These are phyloP conservation scores for Plenodomus tracheiphilus DNA, from an alignment of 2,329 filamentous ascomycete species.

Conservation along the genomic window DNA sequence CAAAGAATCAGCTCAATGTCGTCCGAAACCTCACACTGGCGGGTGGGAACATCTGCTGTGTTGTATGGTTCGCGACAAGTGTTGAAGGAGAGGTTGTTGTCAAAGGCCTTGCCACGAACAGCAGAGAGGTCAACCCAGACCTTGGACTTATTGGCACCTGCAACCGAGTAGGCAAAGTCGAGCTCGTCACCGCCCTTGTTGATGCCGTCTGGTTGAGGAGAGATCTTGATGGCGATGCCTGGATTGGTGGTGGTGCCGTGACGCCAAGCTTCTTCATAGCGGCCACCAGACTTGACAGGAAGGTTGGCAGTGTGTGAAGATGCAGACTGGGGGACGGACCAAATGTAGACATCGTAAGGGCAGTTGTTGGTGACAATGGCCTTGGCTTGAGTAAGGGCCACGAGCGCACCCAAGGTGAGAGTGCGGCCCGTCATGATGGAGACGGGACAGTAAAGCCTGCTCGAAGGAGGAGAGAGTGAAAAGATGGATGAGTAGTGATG, in stretches of 20 bases:
- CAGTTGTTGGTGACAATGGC: slow-evolving; percentile 36
- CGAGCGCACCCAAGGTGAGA: slow-evolving; percentile 18
- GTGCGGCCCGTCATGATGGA: slow-evolving; percentile 19
- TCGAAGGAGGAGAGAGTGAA: slow-evolving; percentile 1
- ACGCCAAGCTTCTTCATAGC: slow-evolving; percentile 30
- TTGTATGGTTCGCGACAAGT: slow-evolving; percentile 20
- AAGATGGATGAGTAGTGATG: slow-evolving; percentile 8
- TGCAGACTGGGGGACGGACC: slow-evolving; percentile 22
- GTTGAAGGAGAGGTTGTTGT: slow-evolving; percentile 16
- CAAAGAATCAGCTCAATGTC: slow-evolving; percentile 32
- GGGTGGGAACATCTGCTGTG: slow-evolving; percentile 12
- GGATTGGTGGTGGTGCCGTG: slow-evolving; percentile 18
- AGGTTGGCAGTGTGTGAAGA: slow-evolving; percentile 19
- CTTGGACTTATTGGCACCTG: slow-evolving; percentile 13
- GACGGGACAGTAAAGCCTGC: neutral
- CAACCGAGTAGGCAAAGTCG: slow-evolving; percentile 31
- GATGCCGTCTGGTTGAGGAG: slow-evolving; percentile 23
- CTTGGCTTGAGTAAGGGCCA: slow-evolving; percentile 24
- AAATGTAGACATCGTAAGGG: slow-evolving; percentile 21
- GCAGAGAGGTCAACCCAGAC: slow-evolving; percentile 23
- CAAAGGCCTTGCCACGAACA: slow-evolving; percentile 18
- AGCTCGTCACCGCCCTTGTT: slow-evolving; percentile 20
- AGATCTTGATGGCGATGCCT: slow-evolving; percentile 34
- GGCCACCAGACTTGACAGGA: slow-evolving; percentile 16
- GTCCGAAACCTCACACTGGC: slow-evolving; percentile 22